Conservation (phyloP, 257 asterid species). For the Plantago major region DNA sequence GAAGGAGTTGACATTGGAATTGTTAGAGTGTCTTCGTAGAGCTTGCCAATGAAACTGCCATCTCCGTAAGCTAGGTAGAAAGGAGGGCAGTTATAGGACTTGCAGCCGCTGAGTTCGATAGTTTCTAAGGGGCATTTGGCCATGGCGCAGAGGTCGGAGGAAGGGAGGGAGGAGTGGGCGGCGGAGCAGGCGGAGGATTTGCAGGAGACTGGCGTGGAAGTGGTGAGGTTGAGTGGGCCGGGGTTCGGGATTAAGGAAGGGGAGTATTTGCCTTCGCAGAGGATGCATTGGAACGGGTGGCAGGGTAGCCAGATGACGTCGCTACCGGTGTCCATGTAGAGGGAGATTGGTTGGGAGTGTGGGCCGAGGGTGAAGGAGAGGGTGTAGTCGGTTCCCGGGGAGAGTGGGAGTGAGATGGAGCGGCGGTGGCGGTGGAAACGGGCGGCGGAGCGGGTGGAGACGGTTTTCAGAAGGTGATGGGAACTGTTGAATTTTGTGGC, state of each 20-base stretch:
- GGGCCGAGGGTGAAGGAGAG: constrained; percentile 64
- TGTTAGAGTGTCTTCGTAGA: constrained; percentile 46
- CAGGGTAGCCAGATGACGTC: constrained; percentile 97
- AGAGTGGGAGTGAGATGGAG: constrained; percentile 74
- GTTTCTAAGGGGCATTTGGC: constrained; percentile 75
- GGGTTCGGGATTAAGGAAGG: constrained; percentile 52
- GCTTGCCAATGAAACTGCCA: constrained; percentile 71
- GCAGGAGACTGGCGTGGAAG: constrained; percentile 40
- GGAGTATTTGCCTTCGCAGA: constrained; percentile 75
- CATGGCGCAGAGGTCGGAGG: constrained; percentile 82
- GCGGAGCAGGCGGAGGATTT: constrained; percentile 72
- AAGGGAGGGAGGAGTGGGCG: constrained; percentile 52
- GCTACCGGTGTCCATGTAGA: constrained; percentile 96
- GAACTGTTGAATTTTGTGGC: constrained; percentile 44
- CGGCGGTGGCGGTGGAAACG: constrained; percentile 59
- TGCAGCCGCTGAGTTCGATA: constrained; percentile 64
- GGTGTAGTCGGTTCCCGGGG: constrained; percentile 85
- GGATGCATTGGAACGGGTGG: constrained; percentile 78
- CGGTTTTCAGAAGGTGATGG: constrained; percentile 73
- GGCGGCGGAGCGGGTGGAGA: constrained; percentile 61
- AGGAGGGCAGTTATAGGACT: constrained; percentile 49
- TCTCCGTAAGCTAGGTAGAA: constrained; percentile 96
- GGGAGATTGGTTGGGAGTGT: constrained; percentile 63
- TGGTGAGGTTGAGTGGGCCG: constrained; percentile 60
- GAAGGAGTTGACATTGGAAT: constrained; percentile 46